Base-by-base conservation (phyloP, 345 rosid genomes). In the Passiflora organensis region DNA sequence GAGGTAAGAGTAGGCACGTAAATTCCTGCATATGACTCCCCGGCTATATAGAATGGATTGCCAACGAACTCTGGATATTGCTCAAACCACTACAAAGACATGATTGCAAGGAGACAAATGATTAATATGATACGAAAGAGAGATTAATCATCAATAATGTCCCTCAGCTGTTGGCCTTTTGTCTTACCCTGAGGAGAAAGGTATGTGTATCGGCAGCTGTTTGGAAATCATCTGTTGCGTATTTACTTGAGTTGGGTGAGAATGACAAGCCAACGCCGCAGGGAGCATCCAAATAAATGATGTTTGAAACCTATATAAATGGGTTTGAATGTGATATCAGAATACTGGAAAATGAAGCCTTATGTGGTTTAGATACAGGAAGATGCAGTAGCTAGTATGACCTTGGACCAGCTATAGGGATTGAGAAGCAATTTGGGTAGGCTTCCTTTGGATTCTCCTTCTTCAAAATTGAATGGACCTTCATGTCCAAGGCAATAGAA, bases 221-320 rank as follows among this genome's bases (percentile, higher is more conserved):
- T 52, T 76, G 55, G 1, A 13, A 23, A 58, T 83, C 85, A 24
- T 68, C 77, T 0, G 76, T 83, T 8, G 0, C 16, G n/a, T 78
- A 80, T 15, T 53, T 50, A n/a, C 51, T 71, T 2, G 48, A 15
- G 50, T 76, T 64, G 45, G 37, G 49, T 1, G 72, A 71, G 61
- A 76, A 83, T 42, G 89, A 83, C 36, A 78, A 50, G 10, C 89
- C 83, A 10, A 76, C 85, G 6, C 85, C 89, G 15, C 70, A 60
- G 1, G 89, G 85, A 14, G 89, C 76, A 53, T 83, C 89, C 74
- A 83, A 62, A 54, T 80, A 83, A 17, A 83, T 73, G 4, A 78
- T 66, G 67, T 51, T 82, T 17, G 89, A 80, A 37, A 78, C 83
- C 88, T 82, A 50, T 44, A 1, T 2, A 22, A 2, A 36, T 10